phyloP scores from a whole-genome alignment of 306 rosid species.

The Albizia julibrissin region DNA sequence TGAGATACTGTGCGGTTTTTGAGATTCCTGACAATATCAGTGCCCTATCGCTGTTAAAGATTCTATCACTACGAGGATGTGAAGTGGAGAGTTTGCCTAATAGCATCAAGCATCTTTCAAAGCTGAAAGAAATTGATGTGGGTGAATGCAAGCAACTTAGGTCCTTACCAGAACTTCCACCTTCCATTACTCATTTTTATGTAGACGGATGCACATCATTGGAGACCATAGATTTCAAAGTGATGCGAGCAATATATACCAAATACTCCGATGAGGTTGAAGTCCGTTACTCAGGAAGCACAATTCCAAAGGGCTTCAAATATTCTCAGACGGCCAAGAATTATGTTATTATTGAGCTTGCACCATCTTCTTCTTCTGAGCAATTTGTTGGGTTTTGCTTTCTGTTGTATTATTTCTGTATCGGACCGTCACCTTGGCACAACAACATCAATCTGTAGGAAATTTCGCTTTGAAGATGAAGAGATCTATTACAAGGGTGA shows the following conservation, averaged over 20 bases:
- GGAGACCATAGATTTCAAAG: not conserved
- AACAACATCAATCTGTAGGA: not conserved
- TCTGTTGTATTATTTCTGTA: not conserved
- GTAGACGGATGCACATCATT: not conserved
- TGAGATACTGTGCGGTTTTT: not conserved
- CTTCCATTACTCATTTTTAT: not conserved
- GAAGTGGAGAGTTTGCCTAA: not conserved
- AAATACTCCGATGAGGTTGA: not conserved
- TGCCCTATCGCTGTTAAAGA: not conserved
- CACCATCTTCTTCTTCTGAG: not conserved
- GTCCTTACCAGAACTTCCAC: not conserved
- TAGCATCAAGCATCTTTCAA: not conserved
- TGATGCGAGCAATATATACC: not conserved
- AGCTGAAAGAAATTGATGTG: not conserved
- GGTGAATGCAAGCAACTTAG: not conserved
- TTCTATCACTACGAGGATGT: not conserved
- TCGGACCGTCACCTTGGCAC: fast-evolving
- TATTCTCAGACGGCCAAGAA: not conserved
- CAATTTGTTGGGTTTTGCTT: not conserved
- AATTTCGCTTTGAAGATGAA: not conserved
- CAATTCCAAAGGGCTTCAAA: not conserved
- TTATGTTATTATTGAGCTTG: not conserved
- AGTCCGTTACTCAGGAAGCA: not conserved
- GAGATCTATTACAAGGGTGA: not conserved
- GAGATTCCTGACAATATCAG: not conserved